Percentiles rank a stretch among this genome's conserved stretches.
phyloP scores from a whole-genome alignment of 768 basidiomycete species.

The Amyloporia xantha region DNA sequence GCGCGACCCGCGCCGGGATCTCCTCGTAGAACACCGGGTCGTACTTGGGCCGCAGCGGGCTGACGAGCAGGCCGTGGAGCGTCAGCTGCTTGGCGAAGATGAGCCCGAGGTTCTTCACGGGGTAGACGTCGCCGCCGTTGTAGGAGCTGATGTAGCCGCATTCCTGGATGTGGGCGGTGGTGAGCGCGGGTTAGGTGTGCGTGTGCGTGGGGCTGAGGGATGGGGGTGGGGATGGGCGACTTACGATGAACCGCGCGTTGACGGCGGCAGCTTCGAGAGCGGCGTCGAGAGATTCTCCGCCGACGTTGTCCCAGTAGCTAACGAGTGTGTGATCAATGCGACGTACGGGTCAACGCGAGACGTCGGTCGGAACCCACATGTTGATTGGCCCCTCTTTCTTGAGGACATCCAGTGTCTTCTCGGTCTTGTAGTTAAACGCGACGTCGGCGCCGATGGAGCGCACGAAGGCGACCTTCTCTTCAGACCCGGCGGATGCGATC shows the following conservation, averaged over 20 bases:
- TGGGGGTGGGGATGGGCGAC: constrained; percentile 1
- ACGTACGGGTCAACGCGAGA: background rate
- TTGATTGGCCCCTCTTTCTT: constrained; percentile 51
- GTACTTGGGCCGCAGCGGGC: constrained; percentile 11
- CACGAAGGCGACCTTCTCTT: constrained; percentile 62
- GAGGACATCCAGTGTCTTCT: constrained; percentile 44
- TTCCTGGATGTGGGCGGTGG: background rate
- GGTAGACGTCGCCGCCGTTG: constrained; percentile 3
- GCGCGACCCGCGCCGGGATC: constrained; percentile 17
- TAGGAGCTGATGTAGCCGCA: constrained; percentile 13
- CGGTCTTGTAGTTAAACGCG: constrained; percentile 70
- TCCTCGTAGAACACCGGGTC: constrained; percentile 18
- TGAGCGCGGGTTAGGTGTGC: background rate
- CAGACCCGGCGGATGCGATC: constrained; percentile 63
- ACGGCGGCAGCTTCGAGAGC: constrained; percentile 14
- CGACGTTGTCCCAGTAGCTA: constrained; percentile 30
- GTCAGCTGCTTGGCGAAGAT: constrained; percentile 18
- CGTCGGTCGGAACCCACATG: constrained; percentile 29
- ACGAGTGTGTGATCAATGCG: background rate
- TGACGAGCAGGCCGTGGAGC: constrained; percentile 21
- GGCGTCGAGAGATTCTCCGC: constrained; percentile 24
- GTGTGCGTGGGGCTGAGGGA: too few relatives aligned
- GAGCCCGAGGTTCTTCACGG: constrained; percentile 10
- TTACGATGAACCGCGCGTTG: constrained; percentile 20
- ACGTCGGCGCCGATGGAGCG: constrained; percentile 57